Base-by-base conservation (phyloP, 352 stramenopile species). In the Phytophthora pistaciae region DNA sequence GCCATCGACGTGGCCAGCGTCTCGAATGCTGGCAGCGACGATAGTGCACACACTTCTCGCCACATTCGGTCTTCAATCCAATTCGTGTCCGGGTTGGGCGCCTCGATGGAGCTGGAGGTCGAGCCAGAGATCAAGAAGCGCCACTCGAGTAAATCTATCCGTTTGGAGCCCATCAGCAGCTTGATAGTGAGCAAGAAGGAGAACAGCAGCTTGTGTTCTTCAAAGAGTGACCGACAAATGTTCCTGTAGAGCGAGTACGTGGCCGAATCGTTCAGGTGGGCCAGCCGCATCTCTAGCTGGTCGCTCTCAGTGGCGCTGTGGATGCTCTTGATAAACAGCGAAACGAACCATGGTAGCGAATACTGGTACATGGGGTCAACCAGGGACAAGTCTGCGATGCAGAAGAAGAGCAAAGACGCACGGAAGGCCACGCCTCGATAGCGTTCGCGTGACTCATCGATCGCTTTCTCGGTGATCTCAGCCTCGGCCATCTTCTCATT, bases 311-410 rank as follows among this genome's bases (percentile, higher is more conserved):
- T 90, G 1, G 93, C 93, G 6, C 71, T 78, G 27, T 86, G 88
- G 27, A 98, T 98, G 31, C 90, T 94, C 60, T 94, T 94, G 49
- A 96, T 83, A 63, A 98, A 98, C 4, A 98, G 73, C 1, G 84
- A 84, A 14, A 96, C 88, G 68, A 98, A 98, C 94, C 93, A 98
- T 56, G 96, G 91, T 27, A 98, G 72, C 21, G 88, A 98, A 66
- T 98, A 98, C 80, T 98, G 93, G 74, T 98, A 98, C 91, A 98
- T 98, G 0, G 94, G 93, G 59, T 98, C 94, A 4, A 98, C 92
- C 5, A 96, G 77, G 18, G 88, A 87, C 42, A 98, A 74, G 64
- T 98, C 93, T 9, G 91, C 81, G 50, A 98, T 98, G 61, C 91
- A 98, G 70, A 98, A 98, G 76, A 97, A 98, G 3, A 98, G 66